These are phyloP conservation scores for Tuber aestivum DNA, from an alignment of 495 filamentous ascomycete genomes.

Conservation along the genomic window DNA sequence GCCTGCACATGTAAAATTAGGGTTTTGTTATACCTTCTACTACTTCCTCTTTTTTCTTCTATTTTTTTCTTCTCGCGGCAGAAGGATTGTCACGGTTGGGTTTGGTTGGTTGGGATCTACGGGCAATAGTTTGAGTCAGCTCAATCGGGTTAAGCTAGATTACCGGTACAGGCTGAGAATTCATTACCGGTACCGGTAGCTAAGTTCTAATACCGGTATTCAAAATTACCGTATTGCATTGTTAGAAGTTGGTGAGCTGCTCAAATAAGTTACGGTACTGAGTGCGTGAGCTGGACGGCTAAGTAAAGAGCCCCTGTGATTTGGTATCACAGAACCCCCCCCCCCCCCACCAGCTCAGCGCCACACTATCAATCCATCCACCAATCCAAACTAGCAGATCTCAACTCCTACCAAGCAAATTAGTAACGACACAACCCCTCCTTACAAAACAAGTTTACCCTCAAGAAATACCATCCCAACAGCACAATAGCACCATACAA, in stretches of 20 bases:
- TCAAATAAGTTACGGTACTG: neutral
- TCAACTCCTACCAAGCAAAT: neutral
- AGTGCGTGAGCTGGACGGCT: neutral
- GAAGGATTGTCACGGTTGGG: neutral
- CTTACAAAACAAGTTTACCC: neutral
- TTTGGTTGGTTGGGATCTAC: neutral
- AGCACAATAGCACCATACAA: neutral
- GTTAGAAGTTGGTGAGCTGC: neutral
- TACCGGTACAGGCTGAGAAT: neutral
- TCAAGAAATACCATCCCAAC: neutral
- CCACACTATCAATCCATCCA: neutral
- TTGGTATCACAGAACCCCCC: neutral
- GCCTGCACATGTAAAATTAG: constrained; percentile 25
- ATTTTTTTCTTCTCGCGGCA: constrained; percentile 8
- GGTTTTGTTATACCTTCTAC: constrained; percentile 13
- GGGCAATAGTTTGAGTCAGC: neutral
- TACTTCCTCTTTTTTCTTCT: constrained; percentile 9
- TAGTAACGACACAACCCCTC: neutral
- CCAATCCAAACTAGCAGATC: neutral
- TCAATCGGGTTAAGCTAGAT: neutral
- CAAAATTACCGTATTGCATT: neutral
- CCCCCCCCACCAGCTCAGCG: neutral
- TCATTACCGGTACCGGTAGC: neutral
- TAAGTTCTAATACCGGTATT: neutral
- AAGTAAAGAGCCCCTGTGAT: neutral